Conservation (phyloP, 768 basidiomycete genomes). For the Pholiota conissans region DNA sequence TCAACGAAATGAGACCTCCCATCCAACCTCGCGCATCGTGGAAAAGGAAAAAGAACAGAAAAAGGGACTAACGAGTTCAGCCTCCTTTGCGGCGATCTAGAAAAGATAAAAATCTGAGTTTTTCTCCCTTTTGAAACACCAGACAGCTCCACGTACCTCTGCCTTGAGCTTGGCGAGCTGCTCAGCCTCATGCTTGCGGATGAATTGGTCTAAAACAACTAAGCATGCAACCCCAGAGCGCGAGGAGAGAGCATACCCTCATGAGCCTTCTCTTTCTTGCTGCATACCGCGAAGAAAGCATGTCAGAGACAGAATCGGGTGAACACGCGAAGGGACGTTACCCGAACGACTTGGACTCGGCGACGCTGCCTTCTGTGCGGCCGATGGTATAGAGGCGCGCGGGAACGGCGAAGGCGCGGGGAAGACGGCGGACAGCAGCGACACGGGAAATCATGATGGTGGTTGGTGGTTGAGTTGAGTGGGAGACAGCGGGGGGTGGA, state of each 20-base stretch:
- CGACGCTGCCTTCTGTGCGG: constrained; percentile 54
- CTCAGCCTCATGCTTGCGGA: constrained; percentile 55
- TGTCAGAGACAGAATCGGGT: constrained; percentile 19
- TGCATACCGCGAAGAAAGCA: constrained; percentile 26
- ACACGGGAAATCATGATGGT: constrained; percentile 43
- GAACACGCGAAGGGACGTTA: constrained; percentile 30
- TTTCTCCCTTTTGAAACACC: background rate
- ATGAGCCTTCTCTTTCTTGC: constrained; percentile 74
- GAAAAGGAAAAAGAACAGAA: no score
- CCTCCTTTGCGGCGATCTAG: constrained; percentile 36
- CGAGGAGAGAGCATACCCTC: constrained; percentile 35
- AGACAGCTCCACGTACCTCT: constrained; percentile 37
- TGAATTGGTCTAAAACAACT: constrained; percentile 55
- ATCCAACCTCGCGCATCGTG: no score
- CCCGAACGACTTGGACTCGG: constrained; percentile 65
- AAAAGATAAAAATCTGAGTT: background rate
- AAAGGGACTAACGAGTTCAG: constrained; percentile 30
- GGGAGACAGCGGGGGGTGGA: background rate
- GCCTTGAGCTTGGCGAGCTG: constrained; percentile 59
- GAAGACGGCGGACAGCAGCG: constrained; percentile 41
- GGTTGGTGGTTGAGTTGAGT: constrained; percentile 8
- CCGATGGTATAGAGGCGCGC: constrained; percentile 40
- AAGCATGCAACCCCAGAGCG: background rate
- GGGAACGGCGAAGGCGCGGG: constrained; percentile 34
- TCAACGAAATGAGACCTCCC: background rate